Conservation (phyloP, 2,329 filamentous ascomycete species). For the Tolypocladium endophyticum region DNA sequence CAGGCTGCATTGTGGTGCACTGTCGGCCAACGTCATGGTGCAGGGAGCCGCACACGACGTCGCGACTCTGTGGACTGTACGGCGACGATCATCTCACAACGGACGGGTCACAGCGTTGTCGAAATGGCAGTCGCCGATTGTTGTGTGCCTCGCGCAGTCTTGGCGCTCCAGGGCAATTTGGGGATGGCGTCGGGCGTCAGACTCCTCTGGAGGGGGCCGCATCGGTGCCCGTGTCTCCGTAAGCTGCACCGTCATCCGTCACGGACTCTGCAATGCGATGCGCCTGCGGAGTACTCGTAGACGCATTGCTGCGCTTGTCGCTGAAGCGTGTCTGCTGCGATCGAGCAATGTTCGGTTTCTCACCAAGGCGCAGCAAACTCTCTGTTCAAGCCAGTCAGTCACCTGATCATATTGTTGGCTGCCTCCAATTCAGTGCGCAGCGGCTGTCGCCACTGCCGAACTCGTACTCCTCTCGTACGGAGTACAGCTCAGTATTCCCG, state of each 20-base stretch:
- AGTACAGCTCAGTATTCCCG: no score
- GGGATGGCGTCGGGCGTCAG: neutral
- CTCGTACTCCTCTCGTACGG: neutral
- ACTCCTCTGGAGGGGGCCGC: neutral
- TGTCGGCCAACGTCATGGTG: neutral
- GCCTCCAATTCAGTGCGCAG: neutral
- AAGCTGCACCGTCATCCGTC: neutral
- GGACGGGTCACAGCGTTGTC: neutral
- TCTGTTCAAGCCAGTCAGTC: neutral
- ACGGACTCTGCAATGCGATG: neutral
- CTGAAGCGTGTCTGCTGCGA: neutral
- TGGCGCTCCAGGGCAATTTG: neutral
- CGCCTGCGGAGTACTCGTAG: no score
- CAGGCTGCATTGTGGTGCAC: neutral
- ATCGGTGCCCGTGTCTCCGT: neutral
- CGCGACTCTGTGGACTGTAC: neutral
- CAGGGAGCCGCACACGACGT: neutral
- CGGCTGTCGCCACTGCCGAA: neutral
- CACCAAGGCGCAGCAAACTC: neutral
- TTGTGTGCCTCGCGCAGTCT: no score
- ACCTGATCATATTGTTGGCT: neutral
- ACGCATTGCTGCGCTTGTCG: neutral
- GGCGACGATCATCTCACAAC: neutral
- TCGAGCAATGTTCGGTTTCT: no score
- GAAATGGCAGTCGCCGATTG: neutral